Percentiles rank a stretch among this genome's conserved stretches.
Evolutionary conservation across 305 asterid genomes (phyloP).

Genomic region (Fraxinus latifolia): DNA sequence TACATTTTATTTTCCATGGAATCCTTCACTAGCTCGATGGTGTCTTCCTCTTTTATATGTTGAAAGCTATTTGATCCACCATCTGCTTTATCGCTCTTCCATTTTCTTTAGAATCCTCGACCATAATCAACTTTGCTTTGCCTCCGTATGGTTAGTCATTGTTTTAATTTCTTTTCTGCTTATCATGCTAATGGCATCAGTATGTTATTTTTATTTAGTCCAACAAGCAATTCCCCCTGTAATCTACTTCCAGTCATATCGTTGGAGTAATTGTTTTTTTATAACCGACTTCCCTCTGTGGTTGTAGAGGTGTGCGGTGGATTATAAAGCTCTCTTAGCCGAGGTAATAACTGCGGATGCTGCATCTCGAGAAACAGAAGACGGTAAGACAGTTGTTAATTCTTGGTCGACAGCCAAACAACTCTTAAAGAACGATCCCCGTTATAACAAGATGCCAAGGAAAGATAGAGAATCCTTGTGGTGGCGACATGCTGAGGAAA

Average conservation of each 20-base stretch:
- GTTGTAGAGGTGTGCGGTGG: slow-evolving; percentile 62
- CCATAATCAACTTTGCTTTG: background rate
- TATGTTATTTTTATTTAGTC: background rate
- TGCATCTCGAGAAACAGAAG: slow-evolving; percentile 62
- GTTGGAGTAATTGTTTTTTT: background rate
- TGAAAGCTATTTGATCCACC: background rate
- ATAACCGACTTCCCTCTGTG: slow-evolving; percentile 9
- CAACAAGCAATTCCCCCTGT: background rate
- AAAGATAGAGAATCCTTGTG: slow-evolving; percentile 85
- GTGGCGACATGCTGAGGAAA: slow-evolving; percentile 78
- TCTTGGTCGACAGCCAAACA: slow-evolving; percentile 96
- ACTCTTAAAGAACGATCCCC: slow-evolving; percentile 60
- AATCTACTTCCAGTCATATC: background rate
- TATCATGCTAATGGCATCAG: background rate
- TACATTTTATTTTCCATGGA: background rate
- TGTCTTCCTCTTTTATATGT: background rate
- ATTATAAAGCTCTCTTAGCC: slow-evolving; percentile 55
- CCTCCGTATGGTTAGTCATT: background rate
- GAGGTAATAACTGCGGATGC: slow-evolving; percentile 64
- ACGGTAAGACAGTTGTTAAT: slow-evolving; percentile 63
- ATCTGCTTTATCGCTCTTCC: background rate
- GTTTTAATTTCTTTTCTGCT: background rate
- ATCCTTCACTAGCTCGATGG: background rate
- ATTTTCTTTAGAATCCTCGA: background rate
- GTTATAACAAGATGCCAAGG: slow-evolving; percentile 78